Conservation (phyloP, 2,329 filamentous ascomycete species). For the Colletotrichum sp. region DNA sequence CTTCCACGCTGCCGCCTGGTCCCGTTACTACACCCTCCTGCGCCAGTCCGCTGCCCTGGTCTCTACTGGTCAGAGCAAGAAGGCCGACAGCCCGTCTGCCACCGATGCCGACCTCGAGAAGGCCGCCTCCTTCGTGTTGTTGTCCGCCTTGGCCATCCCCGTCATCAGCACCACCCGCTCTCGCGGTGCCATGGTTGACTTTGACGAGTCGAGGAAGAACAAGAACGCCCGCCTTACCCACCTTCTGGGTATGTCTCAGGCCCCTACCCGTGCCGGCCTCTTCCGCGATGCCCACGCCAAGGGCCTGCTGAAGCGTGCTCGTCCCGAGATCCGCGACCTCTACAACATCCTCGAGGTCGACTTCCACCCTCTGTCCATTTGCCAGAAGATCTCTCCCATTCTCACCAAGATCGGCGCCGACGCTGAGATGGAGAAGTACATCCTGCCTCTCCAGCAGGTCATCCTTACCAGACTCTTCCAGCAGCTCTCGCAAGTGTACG, state of each 20-base stretch:
- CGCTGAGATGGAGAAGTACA: slow-evolving; percentile 96
- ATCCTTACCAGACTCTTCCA: slow-evolving; percentile 98
- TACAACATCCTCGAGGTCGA: slow-evolving; percentile 99
- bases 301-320: slow-evolving; percentile 88
- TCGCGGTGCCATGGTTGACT: slow-evolving; percentile 92
- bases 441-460: slow-evolving; percentile 94
- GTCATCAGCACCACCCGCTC: slow-evolving; percentile 99
- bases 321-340: slow-evolving; percentile 92
- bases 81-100: slow-evolving; percentile 91
- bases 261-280: slow-evolving; percentile 85
- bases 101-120: slow-evolving; percentile 91
- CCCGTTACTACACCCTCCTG: slow-evolving; percentile 94
- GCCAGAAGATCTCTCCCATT: slow-evolving; percentile 98
- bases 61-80: slow-evolving; percentile 84
- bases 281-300: slow-evolving; percentile 98
- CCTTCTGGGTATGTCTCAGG: slow-evolving; percentile 88
- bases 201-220: slow-evolving; percentile 96
- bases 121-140: slow-evolving; percentile 91
- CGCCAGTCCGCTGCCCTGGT: slow-evolving; percentile 87
- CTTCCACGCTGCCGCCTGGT: slow-evolving; percentile 98
- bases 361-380: slow-evolving; percentile 98
- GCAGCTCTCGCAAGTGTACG: slow-evolving; percentile 98
- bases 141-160: slow-evolving; percentile 95
- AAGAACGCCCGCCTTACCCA: slow-evolving; percentile 98
- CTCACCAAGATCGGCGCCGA: slow-evolving; percentile 91